Evolutionary conservation across 805 yeast genomes (phyloP).

Genomic region (Candida railenensis): DNA sequence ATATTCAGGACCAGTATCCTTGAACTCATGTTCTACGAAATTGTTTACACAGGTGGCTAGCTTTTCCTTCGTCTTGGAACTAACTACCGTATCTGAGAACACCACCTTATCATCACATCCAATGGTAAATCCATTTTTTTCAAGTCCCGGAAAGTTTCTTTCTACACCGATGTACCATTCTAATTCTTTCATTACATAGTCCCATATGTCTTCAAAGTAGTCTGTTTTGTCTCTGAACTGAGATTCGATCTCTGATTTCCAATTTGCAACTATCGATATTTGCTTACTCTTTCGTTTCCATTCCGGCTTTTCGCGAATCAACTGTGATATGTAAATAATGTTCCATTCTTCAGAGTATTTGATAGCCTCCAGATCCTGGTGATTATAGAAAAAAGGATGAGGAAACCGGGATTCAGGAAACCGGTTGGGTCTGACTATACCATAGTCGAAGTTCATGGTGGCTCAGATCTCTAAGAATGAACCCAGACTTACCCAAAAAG

Average conservation of each 20-base stretch:
- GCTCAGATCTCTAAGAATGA: too few species aligned
- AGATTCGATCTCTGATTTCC: conserved; percentile 17
- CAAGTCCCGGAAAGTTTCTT: conserved; percentile 7
- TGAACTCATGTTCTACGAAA: conserved; percentile 10
- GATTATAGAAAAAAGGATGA: conserved; percentile 10
- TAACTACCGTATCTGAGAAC: conserved; percentile 17
- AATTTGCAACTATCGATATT: conserved; percentile 13
- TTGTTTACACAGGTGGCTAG: conserved; percentile 13
- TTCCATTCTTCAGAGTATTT: conserved; percentile 16
- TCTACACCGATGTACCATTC: conserved; percentile 23
- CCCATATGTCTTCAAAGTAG: conserved; percentile 17
- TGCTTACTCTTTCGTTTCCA: conserved; percentile 19
- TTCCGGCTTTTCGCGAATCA: conserved; percentile 16
- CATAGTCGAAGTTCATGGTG: not conserved
- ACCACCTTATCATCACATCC: conserved; percentile 20
- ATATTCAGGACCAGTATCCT: conserved; percentile 25
- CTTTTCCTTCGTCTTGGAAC: conserved; percentile 4
- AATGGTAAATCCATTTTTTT: conserved; percentile 12
- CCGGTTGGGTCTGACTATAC: not conserved
- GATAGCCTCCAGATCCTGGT: conserved; percentile 7
- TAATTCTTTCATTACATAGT: conserved; percentile 28
- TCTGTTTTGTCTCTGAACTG: conserved; percentile 12
- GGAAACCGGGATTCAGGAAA: conserved; percentile 16
- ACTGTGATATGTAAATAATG: conserved; percentile 15
- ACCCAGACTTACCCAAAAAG: too few species aligned